Base-by-base conservation (phyloP, 441 rosid species). In the Cnidoscolus chayamansa region DNA sequence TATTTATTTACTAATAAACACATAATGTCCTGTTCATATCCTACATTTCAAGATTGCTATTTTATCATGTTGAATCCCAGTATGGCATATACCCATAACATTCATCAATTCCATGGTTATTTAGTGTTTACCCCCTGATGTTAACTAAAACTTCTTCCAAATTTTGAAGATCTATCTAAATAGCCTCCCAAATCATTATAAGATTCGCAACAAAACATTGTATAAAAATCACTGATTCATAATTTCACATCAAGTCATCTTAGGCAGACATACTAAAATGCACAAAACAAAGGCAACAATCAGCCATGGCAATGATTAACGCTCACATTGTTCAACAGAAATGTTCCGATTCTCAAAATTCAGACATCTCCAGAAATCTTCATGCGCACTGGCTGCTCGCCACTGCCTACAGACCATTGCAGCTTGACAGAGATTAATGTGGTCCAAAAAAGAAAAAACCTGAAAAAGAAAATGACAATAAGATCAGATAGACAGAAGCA, bases 301-400 rank as follows among this genome's bases (percentile, higher is more conserved):
- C 66, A 65, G 30, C 4, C 12, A 50, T 17, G 25, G 72, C 2
- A 62, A 63, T 1, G 20, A 63, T 60, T 10, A 69, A 51, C 75
- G 81, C 99, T 90, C 84, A 96, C 99, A 93, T 83, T 90, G 97
- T 70, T 91, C 94, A 20, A 85, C 67, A 25, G 97, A 89, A 77
- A 96, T 86, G 70, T 87, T 90, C 67, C 82, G 86, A 72, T 90
- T 85, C 81, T 91, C 88, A 79, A 96, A 93, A 83, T 91, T 86
- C 83, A 93, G 81, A 81, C 85, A 82, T 83, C 84, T 96, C 98
- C 99, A 96, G 71, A 91, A 93, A 77, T 93, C 97, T 79, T 96
- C 99, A 86, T 96, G 99, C 60, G 94, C 82, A 81, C 96, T 93
- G 73, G 97, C 97, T 74, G 81, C 80, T 85, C 92, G 92, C 99